Evolutionary conservation across 75 land plant species (phyloP).

Genomic region (Picea glauca): DNA sequence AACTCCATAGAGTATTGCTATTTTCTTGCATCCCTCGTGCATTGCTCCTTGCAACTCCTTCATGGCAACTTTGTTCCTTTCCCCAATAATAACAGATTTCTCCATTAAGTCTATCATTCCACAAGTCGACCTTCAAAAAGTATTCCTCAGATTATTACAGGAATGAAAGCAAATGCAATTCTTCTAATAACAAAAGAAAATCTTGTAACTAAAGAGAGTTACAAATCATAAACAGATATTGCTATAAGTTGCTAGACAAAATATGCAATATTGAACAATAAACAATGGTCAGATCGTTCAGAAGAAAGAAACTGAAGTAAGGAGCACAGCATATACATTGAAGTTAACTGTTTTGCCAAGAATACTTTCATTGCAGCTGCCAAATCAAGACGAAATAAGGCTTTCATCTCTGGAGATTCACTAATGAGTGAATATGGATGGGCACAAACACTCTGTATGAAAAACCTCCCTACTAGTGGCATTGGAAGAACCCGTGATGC

Average conservation of each 20-base stretch:
- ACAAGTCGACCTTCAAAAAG: constrained; percentile 61
- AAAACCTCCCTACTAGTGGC: constrained; percentile 82
- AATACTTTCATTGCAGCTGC: constrained; percentile 87
- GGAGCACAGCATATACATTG: constrained; percentile 55
- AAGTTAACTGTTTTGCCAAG: constrained; percentile 81
- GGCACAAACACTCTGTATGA: constrained; percentile 78
- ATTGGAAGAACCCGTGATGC: constrained; percentile 87
- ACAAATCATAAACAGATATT: too few species aligned
- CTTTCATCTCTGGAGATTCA: constrained; percentile 79
- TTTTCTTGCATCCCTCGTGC: constrained; percentile 62
- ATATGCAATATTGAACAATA: background rate
- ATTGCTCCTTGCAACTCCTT: constrained; percentile 68
- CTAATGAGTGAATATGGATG: constrained; percentile 46
- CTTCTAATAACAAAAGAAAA: background rate
- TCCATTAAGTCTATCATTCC: constrained; percentile 58
- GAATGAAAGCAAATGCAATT: background rate
- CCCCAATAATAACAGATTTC: constrained; percentile 93
- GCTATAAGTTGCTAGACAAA: background rate
- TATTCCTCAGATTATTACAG: background rate
- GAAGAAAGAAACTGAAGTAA: background rate
- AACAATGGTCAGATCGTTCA: background rate
- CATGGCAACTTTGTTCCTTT: constrained; percentile 79
- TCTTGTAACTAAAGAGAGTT: background rate
- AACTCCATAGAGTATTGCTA: constrained; percentile 91
- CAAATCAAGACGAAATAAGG: constrained; percentile 76